Evolutionary conservation across 768 basidiomycete genomes (phyloP), one percentile per base, ranked within the genome.

Genomic region (Paxillus involutus): DNA sequence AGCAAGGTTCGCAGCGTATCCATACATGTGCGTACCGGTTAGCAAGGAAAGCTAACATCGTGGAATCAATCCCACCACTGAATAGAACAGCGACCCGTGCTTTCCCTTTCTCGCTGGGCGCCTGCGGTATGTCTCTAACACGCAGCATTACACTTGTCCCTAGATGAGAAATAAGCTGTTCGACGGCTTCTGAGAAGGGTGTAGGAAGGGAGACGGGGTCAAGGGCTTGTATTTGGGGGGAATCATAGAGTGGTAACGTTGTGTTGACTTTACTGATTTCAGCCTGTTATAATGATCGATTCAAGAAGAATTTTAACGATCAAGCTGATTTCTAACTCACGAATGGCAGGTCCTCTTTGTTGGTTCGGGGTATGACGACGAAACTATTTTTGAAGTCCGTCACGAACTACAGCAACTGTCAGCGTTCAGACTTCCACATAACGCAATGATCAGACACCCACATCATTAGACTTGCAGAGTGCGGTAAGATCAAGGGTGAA

Each of bases 31-130:
- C 80, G 48, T 63, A 91, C 88, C 75, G 76, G 63, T 95, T 81
- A 1, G 93, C 89, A 6, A 99, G 75, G 63, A 82, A 87, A 0
- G 95, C 84, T 7, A 98, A 63, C 39, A 91, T 74, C 0, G 95
- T 88, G 11, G 88, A 98, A 67, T 99, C 97, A 42, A 99, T 92
- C 0, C 97, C 97, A 30, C 97, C 97, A 36, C 93, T 96, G 70
- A 98, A 99, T 9, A 99, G 79, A 9, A 99, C 78, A 2, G 89
- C 94, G 3, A 97, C 76, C 48, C 87, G 79, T 4, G 86, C 77
- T 47, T 75, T 68, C 7, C 75, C 75, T 48, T 63, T 51, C 3
- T 53, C 55, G 12, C 55, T 58, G 50, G 58, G 79, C 78, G 64
- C 47, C 40, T 66, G 65, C 13, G 92, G 91, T 32, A 96, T 88